Base-by-base conservation (phyloP, 2,329 filamentous ascomycete species). In the Cordyceps militaris region DNA sequence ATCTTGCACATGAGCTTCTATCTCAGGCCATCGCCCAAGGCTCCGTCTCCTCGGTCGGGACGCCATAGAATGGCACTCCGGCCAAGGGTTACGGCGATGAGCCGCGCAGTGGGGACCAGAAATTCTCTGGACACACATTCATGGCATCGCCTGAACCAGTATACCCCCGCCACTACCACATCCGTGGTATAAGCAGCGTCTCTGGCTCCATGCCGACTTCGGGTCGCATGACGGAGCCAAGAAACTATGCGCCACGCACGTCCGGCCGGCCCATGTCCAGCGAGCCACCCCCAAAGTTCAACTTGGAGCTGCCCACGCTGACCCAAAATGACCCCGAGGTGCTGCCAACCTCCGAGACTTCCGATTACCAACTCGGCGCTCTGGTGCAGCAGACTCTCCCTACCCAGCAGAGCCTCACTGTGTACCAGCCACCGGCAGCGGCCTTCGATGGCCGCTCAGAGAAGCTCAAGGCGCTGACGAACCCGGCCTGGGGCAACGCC, bases 211-310 rank as follows among this genome's bases (percentile, higher is more conserved):
- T 47, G 28, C 24, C 55, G 4, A 28, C 43, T 3, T 32, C 61
- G 21, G 64, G 65, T 3, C 63, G 62, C 36, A 65, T 70, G 50
- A 74, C 73, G 0, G 75, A 76, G 63, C 74, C 75, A 2, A 71
- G 72, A 56, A 74, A 72, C 64, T 75, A 74, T 59, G 71, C 73
- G 1, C 73, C 74, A 4, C 68, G 71, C 5, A 67, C 68, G 7
- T 60, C 66, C 28, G 67, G 64, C 0, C 63, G 64, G n/a, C 60
- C 65, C 7, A 58, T 62, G 34, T 59, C 61, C 4, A 62, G 60
- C 28, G 63, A 66, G 34, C 69, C 73, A 14, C 73, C 74, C 11
- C 75, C 75, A 3, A 72, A 67, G 23, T 76, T 75, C 56, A 65
- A 67, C n/a, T 57, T 71, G n/a, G 44, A 51, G 10, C 23, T 67